phyloP scores from a whole-genome alignment of 1,139 yeast genomes.

The Suhomyces coccinellae region DNA sequence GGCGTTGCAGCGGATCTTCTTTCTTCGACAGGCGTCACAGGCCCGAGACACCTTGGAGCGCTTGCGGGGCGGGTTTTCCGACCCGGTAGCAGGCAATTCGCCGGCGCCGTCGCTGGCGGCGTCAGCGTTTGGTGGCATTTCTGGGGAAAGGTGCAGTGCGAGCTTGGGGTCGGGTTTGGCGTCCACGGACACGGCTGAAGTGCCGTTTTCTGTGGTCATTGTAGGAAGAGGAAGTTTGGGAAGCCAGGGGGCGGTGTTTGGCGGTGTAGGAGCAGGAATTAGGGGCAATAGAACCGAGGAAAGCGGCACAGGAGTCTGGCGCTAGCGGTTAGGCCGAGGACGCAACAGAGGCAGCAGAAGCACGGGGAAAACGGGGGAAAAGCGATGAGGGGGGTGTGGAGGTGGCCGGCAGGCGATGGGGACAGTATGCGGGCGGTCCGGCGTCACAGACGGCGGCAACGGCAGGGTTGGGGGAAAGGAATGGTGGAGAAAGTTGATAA shows the following conservation, averaged over 20 bases:
- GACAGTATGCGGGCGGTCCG: not conserved
- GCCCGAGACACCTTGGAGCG: slow-evolving; percentile 69
- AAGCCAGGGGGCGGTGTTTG: not conserved
- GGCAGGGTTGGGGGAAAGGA: not conserved
- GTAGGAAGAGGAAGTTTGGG: not conserved
- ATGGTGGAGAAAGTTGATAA: not conserved
- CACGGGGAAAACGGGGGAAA: not conserved
- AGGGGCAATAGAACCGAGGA: not conserved
- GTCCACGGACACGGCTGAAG: not conserved
- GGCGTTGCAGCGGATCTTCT: slow-evolving; percentile 66
- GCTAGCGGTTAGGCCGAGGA: too few species aligned
- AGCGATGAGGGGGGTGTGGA: not conserved
- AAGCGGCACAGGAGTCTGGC: not conserved
- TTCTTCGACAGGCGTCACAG: slow-evolving; percentile 66
- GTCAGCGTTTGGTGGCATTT: not conserved
- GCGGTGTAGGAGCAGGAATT: not conserved
- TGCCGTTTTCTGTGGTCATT: slow-evolving; percentile 7
- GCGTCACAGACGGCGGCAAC: not conserved
- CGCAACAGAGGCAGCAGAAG: not conserved
- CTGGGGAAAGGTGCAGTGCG: not conserved
- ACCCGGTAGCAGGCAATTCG: not conserved
- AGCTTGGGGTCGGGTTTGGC: not conserved
- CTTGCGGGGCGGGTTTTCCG: slow-evolving; percentile 42
- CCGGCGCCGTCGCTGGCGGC: not conserved
- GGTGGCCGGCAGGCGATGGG: not conserved